Evolutionary conservation across 2,329 filamentous ascomycete genomes (phyloP), one percentile per base, ranked within the genome.

Genomic region (Alternaria arbusti): DNA sequence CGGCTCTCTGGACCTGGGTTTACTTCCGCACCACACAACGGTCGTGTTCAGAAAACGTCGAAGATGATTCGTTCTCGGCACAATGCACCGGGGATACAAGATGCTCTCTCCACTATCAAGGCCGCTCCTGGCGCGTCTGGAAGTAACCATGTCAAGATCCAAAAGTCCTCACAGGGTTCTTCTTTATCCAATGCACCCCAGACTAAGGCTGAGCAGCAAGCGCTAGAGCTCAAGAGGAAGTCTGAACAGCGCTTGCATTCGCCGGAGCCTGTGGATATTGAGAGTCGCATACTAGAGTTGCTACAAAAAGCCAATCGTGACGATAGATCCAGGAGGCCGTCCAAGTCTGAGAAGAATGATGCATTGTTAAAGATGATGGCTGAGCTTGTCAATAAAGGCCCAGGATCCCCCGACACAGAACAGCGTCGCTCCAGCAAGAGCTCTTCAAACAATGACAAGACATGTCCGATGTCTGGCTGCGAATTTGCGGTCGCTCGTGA

Each of bases 181-280:
- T 44, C 26, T 13, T 44, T 67, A 9, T 63, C 65, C 11, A 67
- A 60, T 20, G 65, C 65, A 28, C 65, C 65, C 6, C 76, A 77
- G 36, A 77, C 75, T 9, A 78, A 79, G 45, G 69, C 71, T 9
- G 72, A 77, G 26, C 75, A 78, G 59, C 73, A 77, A 63, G 60
- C 64, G 44, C 62, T 65, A 25, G 71, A 72, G 22, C 64, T 78
- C 3, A 67, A 65, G 15, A 75, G 73, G 43, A 61, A 75, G 4
- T 72, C 72, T 4, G 72, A 73, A 43, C 59, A 65, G 4, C 59
- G 73, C 10, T 63, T 67, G 8, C 46, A 64, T 11, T 55, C 65
- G 13, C 51, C 63, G 15, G 66, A 68, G 25, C 49, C 63, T n/a
- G 58, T 69, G 8, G 66, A 76, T 23, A 61, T 78, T 8, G 72